A percentile compares a stretch with the other conserved stretches of the same genome.
These are phyloP conservation scores for Gautieria morchelliformis DNA, from an alignment of 768 basidiomycete species.

Conservation along the genomic window DNA sequence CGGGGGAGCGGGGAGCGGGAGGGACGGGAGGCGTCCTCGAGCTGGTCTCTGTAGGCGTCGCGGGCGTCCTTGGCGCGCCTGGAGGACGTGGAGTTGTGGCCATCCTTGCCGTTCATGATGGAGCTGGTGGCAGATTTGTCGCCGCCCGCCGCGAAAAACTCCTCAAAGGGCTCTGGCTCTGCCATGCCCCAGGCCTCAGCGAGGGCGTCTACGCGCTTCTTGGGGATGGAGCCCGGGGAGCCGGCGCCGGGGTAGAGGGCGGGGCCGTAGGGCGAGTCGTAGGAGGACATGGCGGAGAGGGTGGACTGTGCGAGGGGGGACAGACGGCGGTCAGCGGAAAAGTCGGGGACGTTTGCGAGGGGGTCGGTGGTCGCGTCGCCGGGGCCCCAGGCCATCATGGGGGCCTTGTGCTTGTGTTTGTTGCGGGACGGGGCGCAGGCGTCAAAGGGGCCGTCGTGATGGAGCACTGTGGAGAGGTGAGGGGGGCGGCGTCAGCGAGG, in stretches of 20 bases:
- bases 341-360: conserved; percentile 32
- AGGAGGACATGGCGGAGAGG: conserved; percentile 14
- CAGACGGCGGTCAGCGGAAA: conserved; percentile 23
- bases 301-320: conserved; percentile 11
- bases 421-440: conserved; percentile 88
- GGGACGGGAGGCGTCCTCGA: conserved; percentile 29
- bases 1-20: conserved; percentile 26
- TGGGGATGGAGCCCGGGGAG: conserved; percentile 27
- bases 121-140: conserved; percentile 47
- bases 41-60: conserved; percentile 36
- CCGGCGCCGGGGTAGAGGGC: background rate
- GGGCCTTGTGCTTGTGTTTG: conserved; percentile 66
- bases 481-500: conserved; percentile 4
- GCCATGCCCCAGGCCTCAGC: conserved; percentile 92
- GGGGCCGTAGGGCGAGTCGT: conserved; percentile 33
- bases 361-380: conserved; percentile 14
- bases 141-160: conserved; percentile 79
- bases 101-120: conserved; percentile 58
- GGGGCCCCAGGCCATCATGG: conserved; percentile 69
- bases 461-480: conserved; percentile 54
- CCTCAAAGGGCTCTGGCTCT: conserved; percentile 85
- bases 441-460: conserved; percentile 88
- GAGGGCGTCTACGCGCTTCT: conserved; percentile 82
- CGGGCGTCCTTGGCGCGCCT: conserved; percentile 40
- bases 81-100: conserved; percentile 26